Percentiles rank a stretch among this genome's conserved stretches.
These are phyloP conservation scores for Dittrichia graveolens DNA, from an alignment of 129 eudicot species.

Conservation along the genomic window DNA sequence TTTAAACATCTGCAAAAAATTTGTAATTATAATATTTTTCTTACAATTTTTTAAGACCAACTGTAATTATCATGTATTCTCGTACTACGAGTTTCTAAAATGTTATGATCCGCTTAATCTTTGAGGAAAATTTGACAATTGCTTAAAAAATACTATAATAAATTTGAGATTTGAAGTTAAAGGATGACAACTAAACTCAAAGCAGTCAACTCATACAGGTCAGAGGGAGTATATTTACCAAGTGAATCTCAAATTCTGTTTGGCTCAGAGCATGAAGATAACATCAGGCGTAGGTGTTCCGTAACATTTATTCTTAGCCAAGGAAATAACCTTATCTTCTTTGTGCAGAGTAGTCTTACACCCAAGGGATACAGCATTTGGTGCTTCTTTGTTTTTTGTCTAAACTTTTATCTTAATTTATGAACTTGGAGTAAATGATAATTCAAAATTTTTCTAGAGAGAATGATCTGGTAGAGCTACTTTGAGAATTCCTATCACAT, in stretches of 20 bases:
- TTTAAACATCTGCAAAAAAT: background rate
- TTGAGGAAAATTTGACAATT: too few species aligned
- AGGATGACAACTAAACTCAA: background rate
- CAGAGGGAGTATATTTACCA: background rate
- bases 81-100: too few species aligned
- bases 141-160: too few species aligned
- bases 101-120: too few species aligned
- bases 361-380: background rate
- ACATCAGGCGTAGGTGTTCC: background rate
- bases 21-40: background rate
- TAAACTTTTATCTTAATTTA: background rate
- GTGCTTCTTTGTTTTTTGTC: background rate
- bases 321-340: too few species aligned
- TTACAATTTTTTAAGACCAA: background rate
- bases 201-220: constrained; percentile 7
- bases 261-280: background rate
- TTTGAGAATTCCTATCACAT: background rate
- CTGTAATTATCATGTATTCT: too few species aligned
- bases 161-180: too few species aligned
- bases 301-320: background rate
- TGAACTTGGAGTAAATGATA: background rate
- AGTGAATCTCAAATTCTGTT: background rate
- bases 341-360: background rate
- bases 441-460: background rate
- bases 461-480: background rate